phyloP scores from a whole-genome alignment of 1,284 basidiomycete genomes.

The Athelia sp. region DNA sequence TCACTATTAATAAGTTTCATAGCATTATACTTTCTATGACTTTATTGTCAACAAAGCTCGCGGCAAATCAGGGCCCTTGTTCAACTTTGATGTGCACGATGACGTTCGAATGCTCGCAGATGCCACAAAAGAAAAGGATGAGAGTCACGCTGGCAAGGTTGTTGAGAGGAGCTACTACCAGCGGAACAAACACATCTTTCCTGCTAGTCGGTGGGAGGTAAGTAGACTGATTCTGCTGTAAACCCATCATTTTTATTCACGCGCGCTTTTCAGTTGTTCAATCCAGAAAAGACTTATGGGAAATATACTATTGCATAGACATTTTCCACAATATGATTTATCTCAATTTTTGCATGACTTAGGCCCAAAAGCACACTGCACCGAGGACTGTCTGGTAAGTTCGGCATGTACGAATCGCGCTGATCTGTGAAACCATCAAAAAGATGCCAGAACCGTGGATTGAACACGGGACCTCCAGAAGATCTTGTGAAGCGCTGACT shows the following conservation, averaged over 20 bases:
- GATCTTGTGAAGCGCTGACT: constrained; percentile 21
- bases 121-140: constrained; percentile 95
- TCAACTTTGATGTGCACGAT: constrained; percentile 99
- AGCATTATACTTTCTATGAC: constrained; percentile 99
- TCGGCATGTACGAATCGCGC: not conserved
- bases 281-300: constrained; percentile 88
- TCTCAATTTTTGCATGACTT: not conserved
- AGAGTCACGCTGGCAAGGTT: constrained; percentile 98
- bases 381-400: too few species aligned
- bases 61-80: constrained; percentile 96
- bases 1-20: constrained; percentile 16
- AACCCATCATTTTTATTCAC: not conserved
- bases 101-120: constrained; percentile 95
- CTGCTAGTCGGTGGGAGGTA: constrained; percentile 91
- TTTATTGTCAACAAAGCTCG: constrained; percentile 98
- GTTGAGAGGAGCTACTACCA: constrained; percentile 96
- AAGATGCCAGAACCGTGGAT: constrained; percentile 40
- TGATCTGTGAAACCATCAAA: not conserved
- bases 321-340: not conserved
- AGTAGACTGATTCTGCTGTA: constrained; percentile 19
- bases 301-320: constrained; percentile 75
- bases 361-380: too few species aligned
- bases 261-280: constrained; percentile 60
- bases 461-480: constrained; percentile 67
- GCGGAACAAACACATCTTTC: constrained; percentile 96